These are phyloP conservation scores for Daldinia caldariorum DNA, from an alignment of 495 filamentous ascomycete species.

Conservation along the genomic window DNA sequence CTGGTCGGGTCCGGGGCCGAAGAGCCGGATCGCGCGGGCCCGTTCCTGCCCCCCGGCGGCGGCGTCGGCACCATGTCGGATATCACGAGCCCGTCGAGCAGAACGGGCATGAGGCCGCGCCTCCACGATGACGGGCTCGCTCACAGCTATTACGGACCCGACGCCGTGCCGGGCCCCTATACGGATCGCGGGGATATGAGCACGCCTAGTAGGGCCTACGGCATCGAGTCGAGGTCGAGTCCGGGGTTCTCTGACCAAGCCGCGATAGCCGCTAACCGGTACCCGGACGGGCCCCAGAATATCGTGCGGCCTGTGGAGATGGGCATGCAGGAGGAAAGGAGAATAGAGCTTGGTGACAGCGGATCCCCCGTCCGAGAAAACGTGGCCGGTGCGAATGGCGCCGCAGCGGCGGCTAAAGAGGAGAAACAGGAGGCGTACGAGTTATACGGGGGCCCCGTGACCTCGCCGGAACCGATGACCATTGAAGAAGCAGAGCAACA, in stretches of 20 bases:
- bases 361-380: background rate
- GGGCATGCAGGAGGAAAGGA: background rate
- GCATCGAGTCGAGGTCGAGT: slow-evolving; percentile 20
- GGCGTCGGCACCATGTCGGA: slow-evolving; percentile 41
- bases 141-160: slow-evolving; percentile 50
- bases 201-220: slow-evolving; percentile 3
- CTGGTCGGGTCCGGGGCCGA: slow-evolving; percentile 11
- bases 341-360: slow-evolving; percentile 9
- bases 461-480: slow-evolving; percentile 29
- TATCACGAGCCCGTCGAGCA: slow-evolving; percentile 38
- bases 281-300: slow-evolving; percentile 20
- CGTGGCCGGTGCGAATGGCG: background rate
- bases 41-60: slow-evolving; percentile 6
- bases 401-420: background rate
- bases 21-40: slow-evolving; percentile 2
- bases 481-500: slow-evolving; percentile 22
- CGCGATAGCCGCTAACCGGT: slow-evolving; percentile 2
- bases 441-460: slow-evolving; percentile 19
- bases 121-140: slow-evolving; percentile 37
- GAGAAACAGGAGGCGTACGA: slow-evolving; percentile 17
- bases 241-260: slow-evolving; percentile 15
- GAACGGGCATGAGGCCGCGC: slow-evolving; percentile 18
- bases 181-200: slow-evolving; percentile 36
- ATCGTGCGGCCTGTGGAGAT: slow-evolving; percentile 30
- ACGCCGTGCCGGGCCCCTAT: slow-evolving; percentile 49